A percentile compares a stretch with the other conserved stretches of the same genome.
These are phyloP conservation scores for Viola odorata DNA, from an alignment of 345 rosid genomes.

Conservation along the genomic window DNA sequence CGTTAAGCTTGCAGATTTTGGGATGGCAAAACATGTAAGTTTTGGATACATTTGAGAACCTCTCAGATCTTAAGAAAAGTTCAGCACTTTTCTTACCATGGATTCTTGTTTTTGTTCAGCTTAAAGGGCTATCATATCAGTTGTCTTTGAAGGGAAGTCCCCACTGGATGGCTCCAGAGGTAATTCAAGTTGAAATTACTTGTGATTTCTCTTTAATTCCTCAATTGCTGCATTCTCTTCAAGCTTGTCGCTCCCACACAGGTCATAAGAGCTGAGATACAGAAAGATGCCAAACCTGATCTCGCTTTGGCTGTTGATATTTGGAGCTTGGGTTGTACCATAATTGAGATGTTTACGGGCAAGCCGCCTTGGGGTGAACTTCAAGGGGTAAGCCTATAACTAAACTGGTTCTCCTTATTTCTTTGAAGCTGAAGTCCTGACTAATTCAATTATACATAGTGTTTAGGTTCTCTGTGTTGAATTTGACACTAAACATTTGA, in stretches of 20 bases:
- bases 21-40: conserved; percentile 75
- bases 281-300: conserved; percentile 37
- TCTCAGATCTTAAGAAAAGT: background rate
- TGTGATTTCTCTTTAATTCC: background rate
- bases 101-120: conserved; percentile 29
- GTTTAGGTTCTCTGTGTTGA: too few species aligned
- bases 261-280: conserved; percentile 48
- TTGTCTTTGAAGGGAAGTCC: conserved; percentile 75
- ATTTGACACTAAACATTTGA: too few species aligned
- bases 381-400: conserved; percentile 49
- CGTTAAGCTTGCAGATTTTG: conserved; percentile 76
- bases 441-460: too few species aligned
- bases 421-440: background rate
- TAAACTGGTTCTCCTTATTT: background rate
- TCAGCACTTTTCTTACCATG: background rate
- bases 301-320: conserved; percentile 71
- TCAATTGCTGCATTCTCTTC: background rate
- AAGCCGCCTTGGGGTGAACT: conserved; percentile 68
- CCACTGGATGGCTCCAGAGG: conserved; percentile 91
- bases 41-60: conserved; percentile 2
- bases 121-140: conserved; percentile 42
- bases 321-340: conserved; percentile 72
- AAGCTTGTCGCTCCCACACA: conserved; percentile 20
- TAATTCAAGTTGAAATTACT: conserved; percentile 14
- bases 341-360: conserved; percentile 63